These are phyloP conservation scores for Fusarium fujikuroi DNA, from an alignment of 2,329 filamentous ascomycete genomes.

Conservation along the genomic window DNA sequence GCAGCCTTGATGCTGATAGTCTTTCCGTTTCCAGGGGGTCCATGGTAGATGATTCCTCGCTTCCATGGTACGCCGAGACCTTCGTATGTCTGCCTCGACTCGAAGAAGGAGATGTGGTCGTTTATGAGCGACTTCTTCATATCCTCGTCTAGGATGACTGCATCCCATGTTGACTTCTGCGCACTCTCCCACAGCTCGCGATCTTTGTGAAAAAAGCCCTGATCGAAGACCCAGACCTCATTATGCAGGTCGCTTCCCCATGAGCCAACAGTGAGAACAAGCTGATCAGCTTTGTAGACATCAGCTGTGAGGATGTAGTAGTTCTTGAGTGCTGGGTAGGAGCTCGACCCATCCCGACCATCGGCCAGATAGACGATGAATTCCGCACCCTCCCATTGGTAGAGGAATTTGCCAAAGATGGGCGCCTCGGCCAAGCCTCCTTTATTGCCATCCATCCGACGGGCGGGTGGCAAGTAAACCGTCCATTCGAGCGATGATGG, in stretches of 20 bases:
- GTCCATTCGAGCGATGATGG: not conserved
- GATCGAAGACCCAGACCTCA: not conserved
- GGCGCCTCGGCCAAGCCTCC: not conserved
- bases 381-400: not conserved
- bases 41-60: not conserved
- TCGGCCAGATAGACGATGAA: not conserved
- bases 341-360: not conserved
- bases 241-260: not conserved
- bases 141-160: not conserved
- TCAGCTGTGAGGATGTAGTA: not conserved
- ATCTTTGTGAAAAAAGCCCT: not conserved
- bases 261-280: not conserved
- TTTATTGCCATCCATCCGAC: not conserved
- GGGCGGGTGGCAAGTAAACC: not conserved
- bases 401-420: not conserved
- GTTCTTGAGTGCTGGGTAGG: not conserved
- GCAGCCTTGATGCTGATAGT: not conserved
- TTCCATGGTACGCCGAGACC: not conserved
- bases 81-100: not conserved
- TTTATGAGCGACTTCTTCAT: not conserved
- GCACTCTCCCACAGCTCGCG: not conserved
- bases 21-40: not conserved
- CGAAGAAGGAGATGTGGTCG: not conserved
- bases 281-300: not conserved
- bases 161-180: not conserved